phyloP scores from a whole-genome alignment of 2,329 filamentous ascomycete species.

The Cladorrhinum sp. region DNA sequence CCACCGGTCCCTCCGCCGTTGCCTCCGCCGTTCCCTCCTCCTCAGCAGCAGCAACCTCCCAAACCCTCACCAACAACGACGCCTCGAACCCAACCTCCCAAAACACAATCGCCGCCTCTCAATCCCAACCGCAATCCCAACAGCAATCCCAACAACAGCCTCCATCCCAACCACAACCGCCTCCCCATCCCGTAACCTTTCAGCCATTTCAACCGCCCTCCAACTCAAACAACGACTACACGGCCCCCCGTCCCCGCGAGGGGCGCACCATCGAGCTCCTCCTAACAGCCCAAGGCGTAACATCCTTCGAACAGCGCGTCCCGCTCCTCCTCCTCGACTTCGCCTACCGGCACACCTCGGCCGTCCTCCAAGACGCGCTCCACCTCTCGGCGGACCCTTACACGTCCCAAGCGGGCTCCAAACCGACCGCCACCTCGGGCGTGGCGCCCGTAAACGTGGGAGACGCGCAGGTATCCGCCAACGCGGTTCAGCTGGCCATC shows the following conservation, averaged over 20 bases:
- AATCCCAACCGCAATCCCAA: constrained; percentile 30
- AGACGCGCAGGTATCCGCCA: constrained; percentile 59
- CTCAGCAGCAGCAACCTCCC: constrained; percentile 27
- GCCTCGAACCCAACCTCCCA: constrained; percentile 13
- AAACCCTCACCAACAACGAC: constrained; percentile 21
- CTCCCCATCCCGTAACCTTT: constrained; percentile 17
- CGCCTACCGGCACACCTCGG: constrained; percentile 76
- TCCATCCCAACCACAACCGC: constrained; percentile 26
- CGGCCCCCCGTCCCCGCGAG: constrained; percentile 67
- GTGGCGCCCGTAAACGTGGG: constrained; percentile 44
- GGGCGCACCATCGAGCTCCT: constrained; percentile 76
- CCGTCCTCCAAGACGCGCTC: constrained; percentile 67
- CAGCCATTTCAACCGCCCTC: neutral
- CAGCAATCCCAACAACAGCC: constrained; percentile 26
- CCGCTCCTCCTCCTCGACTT: constrained; percentile 82
- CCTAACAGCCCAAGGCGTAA: constrained; percentile 73
- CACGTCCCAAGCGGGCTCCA: constrained; percentile 53
- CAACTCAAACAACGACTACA: constrained; percentile 28
- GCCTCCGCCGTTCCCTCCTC: constrained; percentile 36
- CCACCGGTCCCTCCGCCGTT: constrained; percentile 44
- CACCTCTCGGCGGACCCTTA: constrained; percentile 69
- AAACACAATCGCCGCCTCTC: constrained; percentile 23
- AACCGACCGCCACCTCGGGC: constrained; percentile 48
- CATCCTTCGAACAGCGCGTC: constrained; percentile 76
- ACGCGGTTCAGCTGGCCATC: constrained; percentile 71